phyloP scores from a whole-genome alignment of 768 basidiomycete species.

The Xerocomus brunneocitrinus region DNA sequence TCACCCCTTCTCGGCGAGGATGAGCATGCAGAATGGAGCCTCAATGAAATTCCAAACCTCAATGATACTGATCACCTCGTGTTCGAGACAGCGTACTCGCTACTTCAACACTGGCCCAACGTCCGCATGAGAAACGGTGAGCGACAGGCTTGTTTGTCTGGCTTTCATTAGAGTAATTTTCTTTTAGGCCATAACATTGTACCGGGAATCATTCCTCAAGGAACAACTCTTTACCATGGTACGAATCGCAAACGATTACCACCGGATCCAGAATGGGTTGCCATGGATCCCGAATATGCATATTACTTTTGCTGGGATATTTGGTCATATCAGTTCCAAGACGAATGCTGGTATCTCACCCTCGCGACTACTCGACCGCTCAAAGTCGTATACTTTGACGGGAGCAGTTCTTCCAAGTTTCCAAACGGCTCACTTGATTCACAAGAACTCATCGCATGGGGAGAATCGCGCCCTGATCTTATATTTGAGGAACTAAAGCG shows the following conservation, averaged over 20 bases:
- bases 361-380: conserved; percentile 27
- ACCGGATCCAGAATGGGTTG: conserved; percentile 26
- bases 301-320: conserved; percentile 29
- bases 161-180: neutral
- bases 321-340: conserved; percentile 11
- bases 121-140: conserved; percentile 33
- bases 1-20: neutral
- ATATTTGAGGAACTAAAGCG: conserved; percentile 31
- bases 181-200: conserved; percentile 2
- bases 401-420: conserved; percentile 45
- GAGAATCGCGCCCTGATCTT: conserved; percentile 18
- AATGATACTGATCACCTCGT: conserved; percentile 32
- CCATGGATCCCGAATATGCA: conserved; percentile 30
- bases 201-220: conserved; percentile 3
- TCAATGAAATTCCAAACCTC: conserved; percentile 11
- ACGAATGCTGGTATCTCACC: conserved; percentile 3
- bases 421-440: conserved; percentile 39
- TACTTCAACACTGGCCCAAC: conserved; percentile 39
- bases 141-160: neutral
- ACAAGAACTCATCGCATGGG: conserved; percentile 48
- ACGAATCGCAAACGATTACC: conserved; percentile 14
- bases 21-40: conserved; percentile 13
- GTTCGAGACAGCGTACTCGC: conserved; percentile 32
- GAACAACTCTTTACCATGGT: conserved; percentile 4
- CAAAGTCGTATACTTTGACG: conserved; percentile 50